A percentile compares a stretch with the other conserved stretches of the same genome.
These are phyloP conservation scores for Bruguiera gymnorhiza DNA, from an alignment of 345 rosid genomes.

Conservation along the genomic window DNA sequence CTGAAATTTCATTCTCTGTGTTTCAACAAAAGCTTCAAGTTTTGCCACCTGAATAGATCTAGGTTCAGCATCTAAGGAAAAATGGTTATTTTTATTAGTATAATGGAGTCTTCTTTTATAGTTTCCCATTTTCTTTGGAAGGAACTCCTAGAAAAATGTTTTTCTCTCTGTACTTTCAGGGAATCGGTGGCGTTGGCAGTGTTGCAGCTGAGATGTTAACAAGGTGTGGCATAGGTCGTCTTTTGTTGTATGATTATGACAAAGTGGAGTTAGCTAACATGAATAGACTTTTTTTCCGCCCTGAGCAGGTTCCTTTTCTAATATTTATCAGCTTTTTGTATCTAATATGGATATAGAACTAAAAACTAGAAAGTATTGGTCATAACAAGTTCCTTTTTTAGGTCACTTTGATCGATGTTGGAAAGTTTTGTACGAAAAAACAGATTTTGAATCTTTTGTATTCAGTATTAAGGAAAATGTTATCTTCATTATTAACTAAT, in stretches of 20 bases:
- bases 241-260: conserved; percentile 93
- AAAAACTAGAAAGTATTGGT: too few relatives aligned
- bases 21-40: too few relatives aligned
- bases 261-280: conserved; percentile 95
- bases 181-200: conserved; percentile 97
- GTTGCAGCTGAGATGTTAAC: conserved; percentile 99
- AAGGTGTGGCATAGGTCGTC: conserved; percentile 95
- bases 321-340: too few relatives aligned
- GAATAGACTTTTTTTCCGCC: conserved; percentile 93
- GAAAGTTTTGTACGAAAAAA: neutral
- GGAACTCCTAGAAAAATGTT: neutral
- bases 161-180: conserved; percentile 41
- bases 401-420: neutral
- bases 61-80: too few relatives aligned
- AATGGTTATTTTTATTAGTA: too few relatives aligned
- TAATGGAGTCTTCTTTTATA: too few relatives aligned
- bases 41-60: too few relatives aligned
- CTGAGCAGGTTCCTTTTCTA: conserved; percentile 64
- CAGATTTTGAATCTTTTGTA: neutral
- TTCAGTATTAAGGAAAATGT: neutral
- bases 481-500: neutral
- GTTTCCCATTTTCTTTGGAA: too few relatives aligned
- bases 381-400: too few relatives aligned
- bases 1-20: too few relatives aligned
- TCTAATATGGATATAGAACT: too few relatives aligned